A percentile compares a stretch with the other conserved stretches of the same genome.
phyloP scores from a whole-genome alignment of 139 green algal genomes.

The Limnomonas spitsbergensis region DNA sequence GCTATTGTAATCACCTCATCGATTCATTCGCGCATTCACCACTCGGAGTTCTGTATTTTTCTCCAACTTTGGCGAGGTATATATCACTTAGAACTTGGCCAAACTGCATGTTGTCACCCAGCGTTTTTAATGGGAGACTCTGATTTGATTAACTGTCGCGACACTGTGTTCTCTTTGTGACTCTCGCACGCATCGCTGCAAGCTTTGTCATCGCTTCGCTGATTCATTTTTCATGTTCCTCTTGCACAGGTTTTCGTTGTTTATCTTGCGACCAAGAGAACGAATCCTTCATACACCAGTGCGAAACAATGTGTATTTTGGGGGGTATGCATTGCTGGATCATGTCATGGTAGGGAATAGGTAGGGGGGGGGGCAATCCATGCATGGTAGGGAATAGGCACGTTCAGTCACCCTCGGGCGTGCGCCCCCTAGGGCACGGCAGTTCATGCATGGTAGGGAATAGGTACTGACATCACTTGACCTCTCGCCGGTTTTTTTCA shows the following conservation, averaged over 20 bases:
- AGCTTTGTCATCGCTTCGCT: neutral
- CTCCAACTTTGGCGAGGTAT: conserved; percentile 4
- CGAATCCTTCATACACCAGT: conserved; percentile 2
- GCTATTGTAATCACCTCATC: too few relatives aligned
- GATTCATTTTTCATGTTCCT: neutral
- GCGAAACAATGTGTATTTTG: neutral
- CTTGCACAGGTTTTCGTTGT: neutral
- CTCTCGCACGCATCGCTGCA: neutral
- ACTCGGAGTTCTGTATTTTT: neutral
- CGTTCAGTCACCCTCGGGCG: too few relatives aligned
- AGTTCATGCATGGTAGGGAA: too few relatives aligned
- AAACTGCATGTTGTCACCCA: neutral
- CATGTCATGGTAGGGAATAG: too few relatives aligned
- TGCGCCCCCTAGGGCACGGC: too few relatives aligned
- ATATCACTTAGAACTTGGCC: neutral
- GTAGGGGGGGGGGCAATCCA: too few relatives aligned
- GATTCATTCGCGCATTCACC: neutral
- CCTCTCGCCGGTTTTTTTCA: too few relatives aligned
- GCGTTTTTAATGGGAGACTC: conserved; percentile 1
- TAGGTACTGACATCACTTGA: too few relatives aligned
- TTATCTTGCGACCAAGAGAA: too few relatives aligned
- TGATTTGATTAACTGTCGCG: neutral
- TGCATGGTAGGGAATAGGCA: too few relatives aligned
- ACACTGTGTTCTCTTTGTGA: neutral
- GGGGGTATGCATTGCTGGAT: neutral